Evolutionary conservation across 1,284 basidiomycete species (phyloP).

Genomic region (Apiotrichum siamense): DNA sequence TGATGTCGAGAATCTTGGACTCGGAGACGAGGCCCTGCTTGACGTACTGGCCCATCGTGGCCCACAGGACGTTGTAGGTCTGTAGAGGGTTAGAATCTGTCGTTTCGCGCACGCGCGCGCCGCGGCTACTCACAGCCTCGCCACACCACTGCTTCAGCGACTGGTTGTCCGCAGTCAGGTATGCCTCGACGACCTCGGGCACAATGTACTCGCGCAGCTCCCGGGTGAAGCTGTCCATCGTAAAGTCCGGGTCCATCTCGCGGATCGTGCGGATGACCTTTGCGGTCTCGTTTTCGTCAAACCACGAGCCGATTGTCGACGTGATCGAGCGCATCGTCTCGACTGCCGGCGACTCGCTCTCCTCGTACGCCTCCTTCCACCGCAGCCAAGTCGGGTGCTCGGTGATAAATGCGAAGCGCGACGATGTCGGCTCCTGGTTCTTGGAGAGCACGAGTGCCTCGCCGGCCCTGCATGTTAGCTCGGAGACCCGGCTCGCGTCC

Average conservation of each 20-base stretch:
- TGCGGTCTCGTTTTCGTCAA: conserved; percentile 97
- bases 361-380: conserved; percentile 67
- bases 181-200: conserved; percentile 95
- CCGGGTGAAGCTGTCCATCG: conserved; percentile 75
- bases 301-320: conserved; percentile 73
- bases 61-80: conserved; percentile 96
- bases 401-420: conserved; percentile 55
- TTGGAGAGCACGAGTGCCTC: conserved; percentile 72
- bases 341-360: conserved; percentile 88
- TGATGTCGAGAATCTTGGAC: conserved; percentile 87
- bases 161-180: conserved; percentile 80
- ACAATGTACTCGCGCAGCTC: conserved; percentile 96
- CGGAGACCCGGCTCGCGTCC: neutral
- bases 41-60: conserved; percentile 91
- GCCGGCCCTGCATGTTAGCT: conserved; percentile 61
- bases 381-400: conserved; percentile 53
- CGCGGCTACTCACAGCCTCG: conserved; percentile 71
- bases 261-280: conserved; percentile 85
- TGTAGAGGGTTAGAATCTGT: too few species aligned
- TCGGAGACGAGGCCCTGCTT: conserved; percentile 82
- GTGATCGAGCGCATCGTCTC: conserved; percentile 76
- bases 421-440: conserved; percentile 36
- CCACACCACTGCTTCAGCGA: conserved; percentile 86
- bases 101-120: neutral
- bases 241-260: conserved; percentile 78